Conservation (phyloP, 805 yeast genomes). For the Martiniozyma abietophila region DNA sequence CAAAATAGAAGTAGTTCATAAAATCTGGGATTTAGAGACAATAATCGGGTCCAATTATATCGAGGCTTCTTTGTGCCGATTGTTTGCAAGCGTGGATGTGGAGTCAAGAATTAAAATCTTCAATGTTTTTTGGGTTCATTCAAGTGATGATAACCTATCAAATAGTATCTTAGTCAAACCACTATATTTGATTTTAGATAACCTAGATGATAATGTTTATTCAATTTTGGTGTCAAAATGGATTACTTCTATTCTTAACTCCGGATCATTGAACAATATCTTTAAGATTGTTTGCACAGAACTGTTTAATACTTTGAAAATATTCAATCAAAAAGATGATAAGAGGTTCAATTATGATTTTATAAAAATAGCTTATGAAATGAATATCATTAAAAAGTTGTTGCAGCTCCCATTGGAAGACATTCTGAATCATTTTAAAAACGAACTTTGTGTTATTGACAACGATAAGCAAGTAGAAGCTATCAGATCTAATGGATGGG, state of each 20-base stretch:
- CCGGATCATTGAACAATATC: slow-evolving; percentile 53
- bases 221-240: slow-evolving; percentile 39
- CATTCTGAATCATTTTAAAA: slow-evolving; percentile 39
- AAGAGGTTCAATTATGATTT: slow-evolving; percentile 61
- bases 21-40: slow-evolving; percentile 53
- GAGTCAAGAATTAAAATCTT: slow-evolving; percentile 45
- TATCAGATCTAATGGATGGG: slow-evolving; percentile 36
- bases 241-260: slow-evolving; percentile 33
- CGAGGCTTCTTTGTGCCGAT: slow-evolving; percentile 63
- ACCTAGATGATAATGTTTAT: slow-evolving; percentile 37
- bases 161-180: slow-evolving; percentile 52
- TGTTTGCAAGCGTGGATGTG: slow-evolving; percentile 35
- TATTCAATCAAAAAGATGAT: too few relatives aligned
- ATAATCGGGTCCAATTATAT: slow-evolving; percentile 43
- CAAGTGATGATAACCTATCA: slow-evolving; percentile 39
- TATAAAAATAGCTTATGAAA: slow-evolving; percentile 51
- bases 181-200: slow-evolving; percentile 59
- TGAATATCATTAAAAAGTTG: slow-evolving; percentile 44
- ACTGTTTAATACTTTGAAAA: slow-evolving; percentile 38
- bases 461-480: slow-evolving; percentile 33
- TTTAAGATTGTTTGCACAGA: slow-evolving; percentile 47
- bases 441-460: slow-evolving; percentile 52
- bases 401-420: slow-evolving; percentile 35
- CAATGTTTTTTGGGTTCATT: slow-evolving; percentile 66
- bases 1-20: slow-evolving; percentile 64